phyloP scores from a whole-genome alignment of 768 basidiomycete species.

The Tricholoma sp. region DNA sequence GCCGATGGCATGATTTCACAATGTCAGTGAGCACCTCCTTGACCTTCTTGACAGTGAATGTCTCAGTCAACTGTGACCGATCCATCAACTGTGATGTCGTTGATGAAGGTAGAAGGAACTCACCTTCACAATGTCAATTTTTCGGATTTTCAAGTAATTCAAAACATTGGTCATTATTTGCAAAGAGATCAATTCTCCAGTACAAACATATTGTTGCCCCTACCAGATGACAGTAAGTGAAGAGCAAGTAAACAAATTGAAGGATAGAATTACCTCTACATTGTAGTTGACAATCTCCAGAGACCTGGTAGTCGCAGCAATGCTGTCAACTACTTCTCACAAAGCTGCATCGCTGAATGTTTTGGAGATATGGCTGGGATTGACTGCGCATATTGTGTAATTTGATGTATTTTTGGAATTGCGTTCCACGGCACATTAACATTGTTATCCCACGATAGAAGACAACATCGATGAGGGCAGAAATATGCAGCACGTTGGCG shows the following conservation, averaged over 20 bases:
- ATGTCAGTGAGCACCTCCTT: slow-evolving; percentile 95
- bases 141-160: slow-evolving; percentile 96
- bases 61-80: slow-evolving; percentile 70
- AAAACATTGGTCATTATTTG: slow-evolving; percentile 94
- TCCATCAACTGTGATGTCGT: slow-evolving; percentile 4
- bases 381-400: slow-evolving; percentile 98
- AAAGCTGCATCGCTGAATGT: slow-evolving; percentile 93
- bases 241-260: neutral
- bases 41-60: slow-evolving; percentile 85
- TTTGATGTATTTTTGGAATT: slow-evolving; percentile 90
- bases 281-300: slow-evolving; percentile 99
- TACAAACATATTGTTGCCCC: too few relatives aligned
- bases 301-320: slow-evolving; percentile 68
- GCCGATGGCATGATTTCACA: slow-evolving; percentile 74
- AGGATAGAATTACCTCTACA: slow-evolving; percentile 58
- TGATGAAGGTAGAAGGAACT: neutral
- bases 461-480: slow-evolving; percentile 93
- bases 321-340: slow-evolving; percentile 94
- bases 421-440: slow-evolving; percentile 98
- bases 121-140: slow-evolving; percentile 81
- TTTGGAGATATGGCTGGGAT: slow-evolving; percentile 90
- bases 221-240: slow-evolving; percentile 26
- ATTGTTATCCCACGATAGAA: slow-evolving; percentile 99
- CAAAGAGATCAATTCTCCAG: slow-evolving; percentile 87
- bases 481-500: slow-evolving; percentile 93